phyloP scores from a whole-genome alignment of 2,329 filamentous ascomycete species.

The Verticillium longisporum region DNA sequence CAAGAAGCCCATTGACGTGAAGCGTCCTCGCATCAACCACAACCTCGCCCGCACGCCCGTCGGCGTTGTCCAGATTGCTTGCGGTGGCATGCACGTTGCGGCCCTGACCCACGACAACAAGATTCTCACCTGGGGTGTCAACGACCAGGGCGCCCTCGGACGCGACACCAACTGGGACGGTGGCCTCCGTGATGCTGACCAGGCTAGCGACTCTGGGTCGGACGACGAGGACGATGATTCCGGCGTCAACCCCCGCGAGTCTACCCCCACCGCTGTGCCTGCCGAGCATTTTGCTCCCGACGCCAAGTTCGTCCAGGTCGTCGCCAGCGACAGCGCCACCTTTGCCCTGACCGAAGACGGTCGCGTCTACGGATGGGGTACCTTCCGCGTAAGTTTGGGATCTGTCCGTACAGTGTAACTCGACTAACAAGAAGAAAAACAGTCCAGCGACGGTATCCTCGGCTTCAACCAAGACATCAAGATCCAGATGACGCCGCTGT shows the following conservation, averaged over 20 bases:
- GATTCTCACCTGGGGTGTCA: conserved; percentile 82
- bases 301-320: conserved; percentile 58
- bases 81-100: conserved; percentile 76
- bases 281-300: conserved; percentile 52
- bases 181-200: conserved; percentile 50
- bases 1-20: conserved; percentile 62
- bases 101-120: conserved; percentile 74
- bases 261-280: conserved; percentile 56
- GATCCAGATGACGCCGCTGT: conserved; percentile 36
- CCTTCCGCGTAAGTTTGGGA: conserved; percentile 47
- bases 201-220: conserved; percentile 23
- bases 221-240: conserved; percentile 52
- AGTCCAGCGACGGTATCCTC: conserved; percentile 55
- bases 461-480: conserved; percentile 52
- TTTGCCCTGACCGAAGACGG: conserved; percentile 72
- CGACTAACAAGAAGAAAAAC: background rate
- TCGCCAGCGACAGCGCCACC: conserved; percentile 66
- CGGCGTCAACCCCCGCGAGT: conserved; percentile 66
- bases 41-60: conserved; percentile 48
- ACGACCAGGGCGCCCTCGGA: conserved; percentile 76
- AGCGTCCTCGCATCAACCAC: conserved; percentile 64
- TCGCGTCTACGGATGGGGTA: conserved; percentile 79
- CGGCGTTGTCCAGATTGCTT: conserved; percentile 67
- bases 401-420: background rate
- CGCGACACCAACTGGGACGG: conserved; percentile 64